Evolutionary conservation across 495 filamentous ascomycete species (phyloP), one percentile per base, ranked within the genome.

Genomic region (Xylaria grammica): DNA sequence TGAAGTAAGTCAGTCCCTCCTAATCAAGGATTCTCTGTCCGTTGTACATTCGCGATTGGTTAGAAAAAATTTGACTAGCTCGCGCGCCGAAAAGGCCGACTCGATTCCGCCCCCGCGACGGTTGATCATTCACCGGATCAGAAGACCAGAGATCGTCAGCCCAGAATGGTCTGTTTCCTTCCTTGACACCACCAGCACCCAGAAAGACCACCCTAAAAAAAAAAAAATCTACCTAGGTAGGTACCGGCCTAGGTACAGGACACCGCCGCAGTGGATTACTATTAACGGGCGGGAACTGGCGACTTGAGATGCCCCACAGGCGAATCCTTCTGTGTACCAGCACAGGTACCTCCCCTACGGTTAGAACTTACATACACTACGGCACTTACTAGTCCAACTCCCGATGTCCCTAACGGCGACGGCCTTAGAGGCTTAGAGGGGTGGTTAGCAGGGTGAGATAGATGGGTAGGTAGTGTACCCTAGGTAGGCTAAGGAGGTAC

Each of bases 141-240:
- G 44, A 40, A 36, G 56, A 40, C 56, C 42, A 48, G 54, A 38
- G 20, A 45, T 8, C 20, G 54, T 58, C 56, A 36, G 56, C 56
- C 56, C 42, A 48, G 54, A n/a, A 45, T 57, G 30, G 54, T 30
- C 38, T 44, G 54, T 22, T 15, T 42, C 40, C 6, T 17, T 15
- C 40, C 17, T 42, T 15, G 13, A 6, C 8, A 42, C n/a, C n/a
- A n/a, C n/a, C n/a, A n/a, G n/a, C n/a, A n/a, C n/a, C n/a, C n/a
- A n/a, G n/a, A n/a, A n/a, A n/a, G n/a, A n/a, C n/a, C n/a, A n/a
- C n/a, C n/a, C n/a, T n/a, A n/a, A n/a, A n/a, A n/a, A n/a, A n/a
- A n/a, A n/a, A n/a, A n/a, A n/a, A n/a, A n/a, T n/a, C n/a, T n/a
- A n/a, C n/a, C n/a, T n/a, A n/a, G 42, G 51, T 32, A 52, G 26